Evolutionary conservation across 805 yeast genomes (phyloP).

Genomic region (Dipodascus geniculatus): DNA sequence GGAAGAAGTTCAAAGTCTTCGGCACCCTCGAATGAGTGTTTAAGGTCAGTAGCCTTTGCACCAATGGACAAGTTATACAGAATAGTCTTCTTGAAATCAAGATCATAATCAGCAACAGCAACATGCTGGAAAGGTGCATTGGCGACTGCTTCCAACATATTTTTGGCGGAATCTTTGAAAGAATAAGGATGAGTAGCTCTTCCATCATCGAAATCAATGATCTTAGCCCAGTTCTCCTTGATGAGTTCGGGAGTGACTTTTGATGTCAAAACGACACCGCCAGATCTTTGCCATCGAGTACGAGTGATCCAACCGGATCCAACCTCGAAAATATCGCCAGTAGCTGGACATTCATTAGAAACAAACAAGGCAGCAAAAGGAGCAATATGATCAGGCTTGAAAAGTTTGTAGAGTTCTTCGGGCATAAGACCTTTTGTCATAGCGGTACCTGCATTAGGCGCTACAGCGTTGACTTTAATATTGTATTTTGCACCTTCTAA

Average conservation of each 20-base stretch:
- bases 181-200: slow-evolving; percentile 44
- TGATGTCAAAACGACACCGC: slow-evolving; percentile 55
- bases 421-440: slow-evolving; percentile 87
- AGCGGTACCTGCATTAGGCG: slow-evolving; percentile 97
- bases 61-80: slow-evolving; percentile 87
- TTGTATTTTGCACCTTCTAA: slow-evolving; percentile 76
- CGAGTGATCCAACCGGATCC: slow-evolving; percentile 97
- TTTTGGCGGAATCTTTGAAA: slow-evolving; percentile 70
- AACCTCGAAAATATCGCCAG: slow-evolving; percentile 79
- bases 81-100: slow-evolving; percentile 59
- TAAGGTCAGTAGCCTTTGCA: slow-evolving; percentile 62
- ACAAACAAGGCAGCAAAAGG: slow-evolving; percentile 75
- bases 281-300: slow-evolving; percentile 90
- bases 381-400: slow-evolving; percentile 80
- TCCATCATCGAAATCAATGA: slow-evolving; percentile 51
- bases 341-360: slow-evolving; percentile 59
- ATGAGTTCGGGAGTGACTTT: slow-evolving; percentile 56
- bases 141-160: slow-evolving; percentile 44
- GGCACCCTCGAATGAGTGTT: slow-evolving; percentile 69
- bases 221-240: slow-evolving; percentile 50
- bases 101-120: slow-evolving; percentile 39
- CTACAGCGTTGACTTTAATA: slow-evolving; percentile 71
- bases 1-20: slow-evolving; percentile 77
- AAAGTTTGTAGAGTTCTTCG: slow-evolving; percentile 68
- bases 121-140: slow-evolving; percentile 32